Evolutionary conservation across 352 stramenopile genomes (phyloP).

Genomic region (Phytopythium chamaehyphon): DNA sequence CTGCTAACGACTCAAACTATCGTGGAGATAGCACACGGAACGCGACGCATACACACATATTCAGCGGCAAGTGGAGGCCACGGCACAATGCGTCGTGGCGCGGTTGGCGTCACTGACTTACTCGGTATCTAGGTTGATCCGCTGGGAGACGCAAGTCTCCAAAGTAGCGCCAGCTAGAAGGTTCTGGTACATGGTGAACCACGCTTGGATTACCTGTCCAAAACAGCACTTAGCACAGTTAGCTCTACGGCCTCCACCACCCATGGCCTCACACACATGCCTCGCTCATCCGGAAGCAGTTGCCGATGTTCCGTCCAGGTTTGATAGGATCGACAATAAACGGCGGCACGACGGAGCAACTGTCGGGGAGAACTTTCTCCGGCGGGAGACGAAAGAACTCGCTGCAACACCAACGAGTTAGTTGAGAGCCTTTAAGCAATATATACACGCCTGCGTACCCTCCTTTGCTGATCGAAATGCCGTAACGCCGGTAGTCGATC

Average conservation of each 20-base stretch:
- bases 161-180: constrained; percentile 23
- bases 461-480: constrained; percentile 65
- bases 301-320: constrained; percentile 60
- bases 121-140: neutral
- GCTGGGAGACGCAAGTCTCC: constrained; percentile 15
- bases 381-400: constrained; percentile 65
- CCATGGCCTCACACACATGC: constrained; percentile 15
- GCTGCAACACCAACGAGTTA: constrained; percentile 18
- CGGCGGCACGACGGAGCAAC: constrained; percentile 40
- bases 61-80: neutral
- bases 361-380: constrained; percentile 33
- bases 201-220: constrained; percentile 37
- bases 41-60: neutral
- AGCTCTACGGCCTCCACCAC: neutral
- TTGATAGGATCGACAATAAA: constrained; percentile 79
- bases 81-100: neutral
- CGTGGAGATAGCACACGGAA: no score
- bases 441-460: constrained; percentile 31
- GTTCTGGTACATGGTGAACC: constrained; percentile 38
- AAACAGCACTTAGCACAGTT: constrained; percentile 3
- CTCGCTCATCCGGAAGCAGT: constrained; percentile 81
- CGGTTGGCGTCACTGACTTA: neutral
- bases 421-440: neutral
- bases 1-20: no score
- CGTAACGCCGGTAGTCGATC: constrained; percentile 81